phyloP scores from a whole-genome alignment of 1,284 basidiomycete species.

The Lignosus rhinocerotis region DNA sequence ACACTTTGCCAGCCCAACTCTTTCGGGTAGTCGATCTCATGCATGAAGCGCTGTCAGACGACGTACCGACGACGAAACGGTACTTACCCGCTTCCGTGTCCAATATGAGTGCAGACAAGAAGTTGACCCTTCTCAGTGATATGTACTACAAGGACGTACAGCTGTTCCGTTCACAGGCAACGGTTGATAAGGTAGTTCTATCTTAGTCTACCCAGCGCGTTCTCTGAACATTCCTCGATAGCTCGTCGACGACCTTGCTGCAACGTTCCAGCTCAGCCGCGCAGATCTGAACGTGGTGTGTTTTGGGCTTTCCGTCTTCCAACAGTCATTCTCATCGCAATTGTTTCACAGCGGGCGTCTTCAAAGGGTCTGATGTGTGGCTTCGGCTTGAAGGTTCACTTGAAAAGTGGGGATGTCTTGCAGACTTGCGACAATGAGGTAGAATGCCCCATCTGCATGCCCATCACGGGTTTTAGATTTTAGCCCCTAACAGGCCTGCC shows the following conservation, averaged over 20 bases:
- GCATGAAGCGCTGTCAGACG: slow-evolving; percentile 61
- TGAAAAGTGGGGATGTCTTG: slow-evolving; percentile 57
- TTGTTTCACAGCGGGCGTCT: slow-evolving; percentile 70
- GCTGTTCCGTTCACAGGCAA: slow-evolving; percentile 73
- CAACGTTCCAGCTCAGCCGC: slow-evolving; percentile 73
- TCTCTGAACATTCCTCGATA: slow-evolving; percentile 32
- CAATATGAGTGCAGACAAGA: not conserved
- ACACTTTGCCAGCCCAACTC: slow-evolving; percentile 53
- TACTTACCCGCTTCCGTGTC: slow-evolving; percentile 31
- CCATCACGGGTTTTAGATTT: not conserved
- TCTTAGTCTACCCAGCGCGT: slow-evolving; percentile 15
- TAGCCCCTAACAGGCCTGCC: slow-evolving; percentile 50
- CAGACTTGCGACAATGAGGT: slow-evolving; percentile 60
- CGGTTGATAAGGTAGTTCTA: slow-evolving; percentile 66
- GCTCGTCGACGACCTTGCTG: slow-evolving; percentile 88
- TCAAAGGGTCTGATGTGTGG: slow-evolving; percentile 86
- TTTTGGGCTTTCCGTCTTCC: not conserved
- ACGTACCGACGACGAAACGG: slow-evolving; percentile 70
- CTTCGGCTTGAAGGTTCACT: slow-evolving; percentile 55
- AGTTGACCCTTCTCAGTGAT: slow-evolving; percentile 52
- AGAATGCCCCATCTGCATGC: slow-evolving; percentile 9
- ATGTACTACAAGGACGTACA: slow-evolving; percentile 83
- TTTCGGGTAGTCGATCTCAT: slow-evolving; percentile 60
- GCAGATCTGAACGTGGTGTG: slow-evolving; percentile 79
- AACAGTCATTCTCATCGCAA: not conserved